Conservation (phyloP, 2,329 filamentous ascomycete genomes). For the Hyphodiscus sp. region DNA sequence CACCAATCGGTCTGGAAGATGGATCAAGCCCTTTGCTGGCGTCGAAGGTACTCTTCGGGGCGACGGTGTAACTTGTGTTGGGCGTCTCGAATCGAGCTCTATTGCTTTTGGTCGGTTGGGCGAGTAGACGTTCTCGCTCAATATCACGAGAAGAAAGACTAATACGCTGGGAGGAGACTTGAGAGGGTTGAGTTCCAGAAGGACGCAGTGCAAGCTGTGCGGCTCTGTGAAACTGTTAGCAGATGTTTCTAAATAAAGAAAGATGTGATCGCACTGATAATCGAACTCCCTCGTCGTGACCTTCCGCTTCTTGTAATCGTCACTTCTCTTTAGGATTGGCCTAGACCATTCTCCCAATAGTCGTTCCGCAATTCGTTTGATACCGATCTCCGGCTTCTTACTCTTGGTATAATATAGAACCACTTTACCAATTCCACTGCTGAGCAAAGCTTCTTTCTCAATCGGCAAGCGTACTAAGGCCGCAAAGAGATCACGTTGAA, state of each 20-base stretch:
- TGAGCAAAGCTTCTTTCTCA: constrained; percentile 82
- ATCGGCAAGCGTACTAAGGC: constrained; percentile 76
- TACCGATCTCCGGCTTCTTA: constrained; percentile 77
- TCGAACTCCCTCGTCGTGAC: constrained; percentile 59
- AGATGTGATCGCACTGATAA: constrained; percentile 44
- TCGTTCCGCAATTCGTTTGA: constrained; percentile 90
- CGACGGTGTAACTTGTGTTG: constrained; percentile 30
- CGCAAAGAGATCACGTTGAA: constrained; percentile 88
- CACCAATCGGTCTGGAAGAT: constrained; percentile 49
- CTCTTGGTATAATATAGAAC: constrained; percentile 96
- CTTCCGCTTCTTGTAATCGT: constrained; percentile 85
- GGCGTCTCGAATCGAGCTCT: constrained; percentile 42
- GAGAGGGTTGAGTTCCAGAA: constrained; percentile 24
- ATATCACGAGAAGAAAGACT: constrained; percentile 27
- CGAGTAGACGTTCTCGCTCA: constrained; percentile 52
- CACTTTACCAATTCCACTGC: constrained; percentile 92
- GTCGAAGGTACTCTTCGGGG: constrained; percentile 52
- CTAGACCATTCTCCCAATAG: constrained; percentile 94
- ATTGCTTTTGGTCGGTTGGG: constrained; percentile 47
- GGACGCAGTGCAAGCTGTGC: constrained; percentile 30
- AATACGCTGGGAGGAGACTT: constrained; percentile 22
- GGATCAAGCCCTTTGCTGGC: constrained; percentile 43
- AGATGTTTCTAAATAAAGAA: neutral
- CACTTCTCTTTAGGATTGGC: constrained; percentile 86
- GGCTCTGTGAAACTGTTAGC: constrained; percentile 22